Conservation (phyloP, 2,329 filamentous ascomycete species). For the Apiospora sp. region DNA sequence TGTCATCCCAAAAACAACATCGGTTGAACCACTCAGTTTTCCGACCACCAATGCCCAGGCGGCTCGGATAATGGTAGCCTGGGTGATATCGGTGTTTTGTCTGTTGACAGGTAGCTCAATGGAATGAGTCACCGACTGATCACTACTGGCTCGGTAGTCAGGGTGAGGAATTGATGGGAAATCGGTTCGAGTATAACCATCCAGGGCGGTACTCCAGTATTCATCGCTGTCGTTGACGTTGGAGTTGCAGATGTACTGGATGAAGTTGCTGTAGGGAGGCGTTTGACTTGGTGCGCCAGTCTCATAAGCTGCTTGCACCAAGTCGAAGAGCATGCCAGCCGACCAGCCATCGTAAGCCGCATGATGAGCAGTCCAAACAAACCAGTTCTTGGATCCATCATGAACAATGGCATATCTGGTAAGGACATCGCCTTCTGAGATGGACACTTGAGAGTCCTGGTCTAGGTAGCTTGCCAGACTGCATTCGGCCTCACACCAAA, state of each 20-base stretch:
- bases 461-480: slow-evolving; percentile 9
- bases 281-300: neutral
- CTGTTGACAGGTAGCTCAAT: neutral
- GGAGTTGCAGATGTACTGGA: neutral
- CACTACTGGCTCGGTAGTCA: slow-evolving; percentile 5
- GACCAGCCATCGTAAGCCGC: slow-evolving; percentile 28
- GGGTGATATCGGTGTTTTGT: slow-evolving; percentile 39
- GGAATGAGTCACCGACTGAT: neutral
- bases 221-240: neutral
- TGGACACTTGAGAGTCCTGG: neutral
- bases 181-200: neutral
- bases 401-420: slow-evolving; percentile 24
- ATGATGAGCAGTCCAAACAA: slow-evolving; percentile 28
- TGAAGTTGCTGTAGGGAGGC: slow-evolving; percentile 13
- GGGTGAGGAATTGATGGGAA: neutral
- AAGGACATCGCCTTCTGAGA: slow-evolving; percentile 22
- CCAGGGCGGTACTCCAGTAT: neutral
- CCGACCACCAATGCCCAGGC: slow-evolving; percentile 50
- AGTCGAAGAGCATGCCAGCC: neutral
- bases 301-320: slow-evolving; percentile 23
- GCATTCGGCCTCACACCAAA: slow-evolving; percentile 8
- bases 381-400: slow-evolving; percentile 10
- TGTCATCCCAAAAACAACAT: slow-evolving; percentile 52
- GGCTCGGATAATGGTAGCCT: slow-evolving; percentile 48
- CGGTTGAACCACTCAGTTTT: slow-evolving; percentile 44